phyloP scores from a whole-genome alignment of 192 early-diverging fungal genomes.

The Podila epigama region DNA sequence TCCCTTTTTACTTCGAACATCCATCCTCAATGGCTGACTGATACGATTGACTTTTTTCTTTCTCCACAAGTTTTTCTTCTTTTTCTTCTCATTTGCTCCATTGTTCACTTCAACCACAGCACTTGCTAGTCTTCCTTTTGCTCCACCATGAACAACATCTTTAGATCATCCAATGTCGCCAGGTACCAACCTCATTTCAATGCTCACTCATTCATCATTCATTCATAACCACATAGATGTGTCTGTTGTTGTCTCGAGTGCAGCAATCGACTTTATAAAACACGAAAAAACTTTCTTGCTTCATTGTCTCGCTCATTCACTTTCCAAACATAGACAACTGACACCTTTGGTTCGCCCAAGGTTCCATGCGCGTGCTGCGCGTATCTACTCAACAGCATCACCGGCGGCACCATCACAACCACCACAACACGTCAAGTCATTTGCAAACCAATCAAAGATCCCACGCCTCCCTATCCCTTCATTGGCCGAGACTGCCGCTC shows the following conservation, averaged over 20 bases:
- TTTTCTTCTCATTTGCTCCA: too few species aligned
- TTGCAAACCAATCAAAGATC: constrained; percentile 71
- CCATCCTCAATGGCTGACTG: too few species aligned
- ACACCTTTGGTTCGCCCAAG: constrained; percentile 10
- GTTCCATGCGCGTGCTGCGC: constrained; percentile 8
- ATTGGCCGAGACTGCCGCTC: constrained; percentile 75
- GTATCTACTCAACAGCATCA: constrained; percentile 21
- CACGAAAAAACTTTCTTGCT: background rate
- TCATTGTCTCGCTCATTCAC: too few species aligned
- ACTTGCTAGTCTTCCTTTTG: too few species aligned
- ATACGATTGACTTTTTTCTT: too few species aligned
- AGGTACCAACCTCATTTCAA: constrained; percentile 12
- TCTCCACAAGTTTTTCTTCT: too few species aligned
- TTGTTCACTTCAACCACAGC: too few species aligned
- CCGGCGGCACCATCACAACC: background rate
- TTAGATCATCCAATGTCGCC: too few species aligned
- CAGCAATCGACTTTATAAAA: background rate
- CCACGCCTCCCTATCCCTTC: constrained; percentile 89
- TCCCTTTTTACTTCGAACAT: too few species aligned
- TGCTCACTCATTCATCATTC: constrained; percentile 3
- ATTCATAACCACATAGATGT: background rate
- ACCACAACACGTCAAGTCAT: constrained; percentile 51
- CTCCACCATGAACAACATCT: too few species aligned
- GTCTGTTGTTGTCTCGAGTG: background rate
- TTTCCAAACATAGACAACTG: constrained; percentile 20